Evolutionary conservation across 371 early-diverging fungal species (phyloP), one percentile per base, ranked within the genome.

Genomic region (Catenaria anguillulae): DNA sequence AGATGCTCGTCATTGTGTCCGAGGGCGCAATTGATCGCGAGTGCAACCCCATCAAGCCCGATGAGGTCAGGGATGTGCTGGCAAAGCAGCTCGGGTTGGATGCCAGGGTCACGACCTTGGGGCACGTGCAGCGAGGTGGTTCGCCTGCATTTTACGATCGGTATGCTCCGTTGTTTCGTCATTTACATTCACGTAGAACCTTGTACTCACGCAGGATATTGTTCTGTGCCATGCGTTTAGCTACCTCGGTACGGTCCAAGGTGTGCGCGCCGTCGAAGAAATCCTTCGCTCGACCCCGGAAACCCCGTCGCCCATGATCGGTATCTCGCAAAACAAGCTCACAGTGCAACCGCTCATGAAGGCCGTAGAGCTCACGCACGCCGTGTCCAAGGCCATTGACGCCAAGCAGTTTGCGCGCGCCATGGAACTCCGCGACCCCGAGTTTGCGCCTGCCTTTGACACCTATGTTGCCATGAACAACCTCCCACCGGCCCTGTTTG

Each of bases 71-170:
- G 65, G 81, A 92, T 46, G 79, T 90, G 37, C 71, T 99, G 56
- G 78, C 82, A 19, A 77, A 85, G 15, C 75, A 85, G 24, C 74
- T 90, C 33, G 83, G 83, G n/a, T 77, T 94, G 56, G 98, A 99
- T 67, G 92, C 94, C 8, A 84, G 99, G 29, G 87, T 93, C 43
- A 92, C 98, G 4, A 91, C 84, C 34, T 75, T 99, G 40, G 99
- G 99, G 21, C 99, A 99, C 68, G 89, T 97, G 21, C 99, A 99
- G 77, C 85, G 99, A 59, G 99, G 99, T 64, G 99, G 99, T 23
- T 78, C 85, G 2, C 97, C 99, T 26, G 85, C 88, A 64, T 89
- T 90, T 33, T 88, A 79, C 70, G 99, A 99, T 74, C 86, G 99
- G 64, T 87, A 90, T 66, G n/a, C n/a, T n/a, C n/a, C n/a, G n/a